Conservation (phyloP, 2,329 filamentous ascomycete genomes). For the Blastomyces percursus region DNA sequence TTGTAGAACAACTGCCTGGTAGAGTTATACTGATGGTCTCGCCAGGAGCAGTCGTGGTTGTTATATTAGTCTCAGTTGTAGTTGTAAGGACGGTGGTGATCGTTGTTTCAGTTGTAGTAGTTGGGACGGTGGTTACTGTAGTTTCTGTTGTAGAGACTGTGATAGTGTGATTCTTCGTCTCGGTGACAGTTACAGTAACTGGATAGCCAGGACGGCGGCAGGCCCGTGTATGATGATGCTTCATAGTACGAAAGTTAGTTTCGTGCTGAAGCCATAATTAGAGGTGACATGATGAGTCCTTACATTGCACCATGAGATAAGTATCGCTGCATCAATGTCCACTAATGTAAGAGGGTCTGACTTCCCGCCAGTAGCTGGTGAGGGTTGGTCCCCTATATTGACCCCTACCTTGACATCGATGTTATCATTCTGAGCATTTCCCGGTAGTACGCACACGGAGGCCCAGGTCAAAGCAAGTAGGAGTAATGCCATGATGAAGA, state of each 20-base stretch:
- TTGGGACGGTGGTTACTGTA: constrained; percentile 11
- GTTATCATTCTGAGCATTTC: not conserved
- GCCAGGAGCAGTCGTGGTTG: constrained; percentile 15
- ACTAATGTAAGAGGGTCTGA: not conserved
- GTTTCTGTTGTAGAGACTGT: constrained; percentile 15
- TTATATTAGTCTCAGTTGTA: constrained; percentile 2
- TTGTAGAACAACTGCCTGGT: constrained; percentile 11
- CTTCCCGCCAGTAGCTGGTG: not conserved
- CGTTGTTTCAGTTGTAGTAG: not conserved
- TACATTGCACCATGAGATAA: constrained; percentile 3
- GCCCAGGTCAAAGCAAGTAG: not conserved
- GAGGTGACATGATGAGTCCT: not conserved
- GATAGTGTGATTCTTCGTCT: constrained; percentile 12
- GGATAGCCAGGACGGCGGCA: not conserved
- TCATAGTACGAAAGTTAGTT: not conserved
- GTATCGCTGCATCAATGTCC: constrained; percentile 1
- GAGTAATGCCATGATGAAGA: not conserved
- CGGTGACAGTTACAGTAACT: constrained; percentile 13
- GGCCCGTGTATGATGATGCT: not conserved
- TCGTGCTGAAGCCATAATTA: not conserved
- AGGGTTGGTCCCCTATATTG: not conserved
- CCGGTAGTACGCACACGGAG: not conserved
- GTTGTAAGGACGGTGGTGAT: constrained; percentile 12
- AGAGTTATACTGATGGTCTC: constrained; percentile 14
- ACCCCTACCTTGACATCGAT: not conserved